phyloP scores from a whole-genome alignment of 2,329 filamentous ascomycete species.

The Alternaria gaisen region DNA sequence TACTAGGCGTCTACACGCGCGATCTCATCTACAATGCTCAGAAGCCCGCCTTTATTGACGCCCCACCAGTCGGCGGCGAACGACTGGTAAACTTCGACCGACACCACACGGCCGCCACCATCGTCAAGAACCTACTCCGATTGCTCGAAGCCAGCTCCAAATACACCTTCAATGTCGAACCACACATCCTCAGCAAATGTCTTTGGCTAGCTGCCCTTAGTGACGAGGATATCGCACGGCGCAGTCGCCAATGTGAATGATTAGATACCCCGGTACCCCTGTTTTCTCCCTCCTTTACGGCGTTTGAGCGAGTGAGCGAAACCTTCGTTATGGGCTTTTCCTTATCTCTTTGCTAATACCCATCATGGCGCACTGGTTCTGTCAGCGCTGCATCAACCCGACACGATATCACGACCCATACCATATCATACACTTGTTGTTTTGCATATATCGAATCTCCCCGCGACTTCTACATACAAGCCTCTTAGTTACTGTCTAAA shows the following conservation, averaged over 20 bases:
- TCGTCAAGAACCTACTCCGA: constrained; percentile 80
- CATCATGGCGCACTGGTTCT: constrained; percentile 18
- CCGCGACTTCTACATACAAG: constrained; percentile 16
- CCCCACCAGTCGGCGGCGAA: constrained; percentile 65
- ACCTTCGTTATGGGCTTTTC: constrained; percentile 12
- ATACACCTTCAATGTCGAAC: constrained; percentile 77
- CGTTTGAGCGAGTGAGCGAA: constrained; percentile 22
- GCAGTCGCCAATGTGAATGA: constrained; percentile 45
- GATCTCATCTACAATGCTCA: constrained; percentile 84
- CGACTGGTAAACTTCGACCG: constrained; percentile 85
- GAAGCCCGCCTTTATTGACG: constrained; percentile 76
- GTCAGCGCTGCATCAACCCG: constrained; percentile 25
- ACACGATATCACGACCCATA: constrained; percentile 40
- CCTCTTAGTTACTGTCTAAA: constrained; percentile 7
- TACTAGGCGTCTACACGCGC: constrained; percentile 74
- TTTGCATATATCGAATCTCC: constrained; percentile 25
- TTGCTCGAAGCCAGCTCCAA: constrained; percentile 80
- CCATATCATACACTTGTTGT: constrained; percentile 21
- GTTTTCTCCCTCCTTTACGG: constrained; percentile 10
- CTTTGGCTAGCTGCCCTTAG: constrained; percentile 83
- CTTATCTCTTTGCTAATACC: constrained; percentile 36
- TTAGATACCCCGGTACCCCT: constrained; percentile 13
- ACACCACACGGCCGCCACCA: constrained; percentile 76
- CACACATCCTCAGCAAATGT: constrained; percentile 80
- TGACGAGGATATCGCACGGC: constrained; percentile 73